These are phyloP conservation scores for Cyclaneusma minus DNA, from an alignment of 2,329 filamentous ascomycete species.

Conservation along the genomic window DNA sequence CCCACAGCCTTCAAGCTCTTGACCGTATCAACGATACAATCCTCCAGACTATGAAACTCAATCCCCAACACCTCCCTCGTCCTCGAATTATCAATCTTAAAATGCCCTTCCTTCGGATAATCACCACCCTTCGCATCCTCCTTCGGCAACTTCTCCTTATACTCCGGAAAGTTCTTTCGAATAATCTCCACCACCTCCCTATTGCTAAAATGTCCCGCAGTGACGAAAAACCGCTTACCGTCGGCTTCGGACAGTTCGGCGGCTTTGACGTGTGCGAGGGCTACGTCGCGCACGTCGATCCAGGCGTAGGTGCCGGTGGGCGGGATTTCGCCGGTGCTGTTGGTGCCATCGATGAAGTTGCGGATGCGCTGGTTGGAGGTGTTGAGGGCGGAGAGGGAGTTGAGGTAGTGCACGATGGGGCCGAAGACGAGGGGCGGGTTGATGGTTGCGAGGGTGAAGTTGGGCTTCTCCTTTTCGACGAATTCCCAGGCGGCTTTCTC, in stretches of 20 bases:
- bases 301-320: slow-evolving; percentile 43
- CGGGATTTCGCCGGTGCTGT: slow-evolving; percentile 38
- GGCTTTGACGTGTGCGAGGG: slow-evolving; percentile 45
- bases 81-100: slow-evolving; percentile 37
- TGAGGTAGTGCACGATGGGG: slow-evolving; percentile 47
- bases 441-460: slow-evolving; percentile 45
- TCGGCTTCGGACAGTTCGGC: slow-evolving; percentile 39
- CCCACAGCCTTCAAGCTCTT: slow-evolving; percentile 18
- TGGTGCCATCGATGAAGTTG: slow-evolving; percentile 42
- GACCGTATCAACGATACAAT: slow-evolving; percentile 45
- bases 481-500: slow-evolving; percentile 55
- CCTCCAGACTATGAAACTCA: slow-evolving; percentile 39
- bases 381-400: slow-evolving; percentile 48
- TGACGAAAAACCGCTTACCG: slow-evolving; percentile 47
- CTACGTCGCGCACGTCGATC: slow-evolving; percentile 46
- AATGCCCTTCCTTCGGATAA: slow-evolving; percentile 27
- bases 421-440: slow-evolving; percentile 48
- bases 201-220: slow-evolving; percentile 44
- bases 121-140: slow-evolving; percentile 21
- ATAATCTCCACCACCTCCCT: slow-evolving; percentile 40
- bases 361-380: slow-evolving; percentile 56
- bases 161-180: slow-evolving; percentile 35
- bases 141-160: slow-evolving; percentile 29
- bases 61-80: slow-evolving; percentile 40
- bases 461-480: slow-evolving; percentile 33